Conservation (phyloP, 2,329 filamentous ascomycete species). For the Calonectria pseudoturangicola region DNA sequence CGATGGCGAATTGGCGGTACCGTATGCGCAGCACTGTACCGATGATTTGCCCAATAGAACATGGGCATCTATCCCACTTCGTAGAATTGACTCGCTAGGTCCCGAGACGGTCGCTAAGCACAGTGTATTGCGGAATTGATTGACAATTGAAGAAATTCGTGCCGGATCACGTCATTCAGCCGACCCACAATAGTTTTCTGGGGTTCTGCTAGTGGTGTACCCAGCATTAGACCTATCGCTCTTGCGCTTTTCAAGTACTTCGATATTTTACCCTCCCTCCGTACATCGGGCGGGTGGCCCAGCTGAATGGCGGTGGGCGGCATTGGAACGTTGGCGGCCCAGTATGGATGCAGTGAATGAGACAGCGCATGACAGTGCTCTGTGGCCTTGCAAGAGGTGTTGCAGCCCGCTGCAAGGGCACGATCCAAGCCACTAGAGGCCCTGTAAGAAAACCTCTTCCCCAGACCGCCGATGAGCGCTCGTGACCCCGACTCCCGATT, state of each 20-base stretch:
- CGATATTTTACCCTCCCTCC: constrained; percentile 44
- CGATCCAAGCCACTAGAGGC: constrained; percentile 17
- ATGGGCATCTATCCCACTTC: neutral
- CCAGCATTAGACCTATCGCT: neutral
- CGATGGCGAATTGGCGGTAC: constrained; percentile 30
- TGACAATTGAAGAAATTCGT: constrained; percentile 44
- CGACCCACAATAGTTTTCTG: constrained; percentile 46
- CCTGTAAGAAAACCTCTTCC: constrained; percentile 37
- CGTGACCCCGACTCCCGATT: constrained; percentile 55
- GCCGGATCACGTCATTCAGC: constrained; percentile 55
- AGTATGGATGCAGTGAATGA: constrained; percentile 17
- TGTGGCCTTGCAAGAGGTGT: constrained; percentile 38
- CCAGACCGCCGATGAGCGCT: constrained; percentile 54
- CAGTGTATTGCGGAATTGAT: constrained; percentile 41
- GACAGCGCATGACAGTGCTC: constrained; percentile 38
- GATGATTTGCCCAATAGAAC: neutral
- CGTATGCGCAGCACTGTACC: constrained; percentile 48
- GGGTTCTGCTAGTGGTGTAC: constrained; percentile 48
- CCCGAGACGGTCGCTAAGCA: constrained; percentile 36
- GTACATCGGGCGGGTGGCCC: constrained; percentile 51
- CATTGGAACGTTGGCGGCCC: constrained; percentile 36
- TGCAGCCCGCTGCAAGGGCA: constrained; percentile 43
- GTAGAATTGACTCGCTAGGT: neutral
- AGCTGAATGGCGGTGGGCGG: constrained; percentile 53
- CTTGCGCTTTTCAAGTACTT: constrained; percentile 32